phyloP scores from a whole-genome alignment of 495 filamentous ascomycete species.

The Aspergillus heteromorphus region DNA sequence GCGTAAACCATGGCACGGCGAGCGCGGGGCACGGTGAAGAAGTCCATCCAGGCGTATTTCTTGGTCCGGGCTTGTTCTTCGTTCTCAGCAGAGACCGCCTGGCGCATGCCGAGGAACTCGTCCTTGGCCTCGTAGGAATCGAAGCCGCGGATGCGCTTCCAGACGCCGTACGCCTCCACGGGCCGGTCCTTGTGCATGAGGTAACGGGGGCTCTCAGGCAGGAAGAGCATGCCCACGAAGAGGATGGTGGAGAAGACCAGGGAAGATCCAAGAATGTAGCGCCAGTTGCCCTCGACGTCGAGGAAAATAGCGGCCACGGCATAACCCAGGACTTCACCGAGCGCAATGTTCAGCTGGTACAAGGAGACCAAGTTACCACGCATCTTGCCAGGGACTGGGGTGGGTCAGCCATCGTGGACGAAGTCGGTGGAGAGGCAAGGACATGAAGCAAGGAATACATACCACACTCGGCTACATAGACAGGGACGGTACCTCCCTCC shows the following conservation, averaged over 20 bases:
- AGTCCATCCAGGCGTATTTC: constrained; percentile 55
- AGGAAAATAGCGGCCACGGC: constrained; percentile 58
- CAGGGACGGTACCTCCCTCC: constrained; percentile 56
- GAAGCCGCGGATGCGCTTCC: constrained; percentile 56
- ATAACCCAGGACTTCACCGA: constrained; percentile 59
- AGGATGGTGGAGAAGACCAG: constrained; percentile 60
- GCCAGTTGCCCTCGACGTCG: constrained; percentile 54
- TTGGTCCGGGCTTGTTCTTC: constrained; percentile 33
- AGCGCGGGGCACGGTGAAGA: constrained; percentile 54
- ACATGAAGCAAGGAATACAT: constrained; percentile 11
- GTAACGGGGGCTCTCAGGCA: constrained; percentile 53
- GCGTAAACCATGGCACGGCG: constrained; percentile 57
- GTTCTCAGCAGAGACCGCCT: constrained; percentile 45
- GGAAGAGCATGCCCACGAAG: constrained; percentile 53
- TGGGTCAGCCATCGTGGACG: neutral
- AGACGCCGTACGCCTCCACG: constrained; percentile 51
- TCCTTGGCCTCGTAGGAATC: constrained; percentile 43
- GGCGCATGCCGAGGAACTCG: constrained; percentile 58
- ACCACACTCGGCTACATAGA: constrained; percentile 49
- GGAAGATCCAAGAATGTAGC: constrained; percentile 60
- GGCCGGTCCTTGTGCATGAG: constrained; percentile 49
- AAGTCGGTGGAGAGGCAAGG: neutral
- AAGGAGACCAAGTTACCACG: constrained; percentile 58
- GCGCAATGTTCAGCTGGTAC: constrained; percentile 59
- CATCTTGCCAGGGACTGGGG: constrained; percentile 42